phyloP scores from a whole-genome alignment of 2,329 filamentous ascomycete genomes.

The Paecilomyces fulvus region DNA sequence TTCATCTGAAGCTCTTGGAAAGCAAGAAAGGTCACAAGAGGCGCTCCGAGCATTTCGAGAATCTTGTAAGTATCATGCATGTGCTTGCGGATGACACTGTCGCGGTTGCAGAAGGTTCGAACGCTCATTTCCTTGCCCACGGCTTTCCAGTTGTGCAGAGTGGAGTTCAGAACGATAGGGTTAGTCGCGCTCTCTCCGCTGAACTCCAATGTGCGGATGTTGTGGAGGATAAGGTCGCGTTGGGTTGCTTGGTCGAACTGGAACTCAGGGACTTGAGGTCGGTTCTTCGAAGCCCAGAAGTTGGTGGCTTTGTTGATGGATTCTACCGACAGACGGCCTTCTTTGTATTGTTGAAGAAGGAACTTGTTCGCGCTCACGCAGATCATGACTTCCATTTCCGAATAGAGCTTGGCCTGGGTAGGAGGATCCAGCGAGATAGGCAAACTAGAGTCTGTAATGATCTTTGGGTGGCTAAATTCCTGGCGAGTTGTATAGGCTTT shows the following conservation, averaged over 20 bases:
- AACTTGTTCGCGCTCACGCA: slow-evolving; percentile 37
- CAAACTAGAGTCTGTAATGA: slow-evolving; percentile 17
- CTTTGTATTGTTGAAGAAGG: slow-evolving; percentile 33
- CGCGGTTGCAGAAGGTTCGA: slow-evolving; percentile 43
- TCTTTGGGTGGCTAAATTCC: slow-evolving; percentile 6
- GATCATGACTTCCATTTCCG: slow-evolving; percentile 39
- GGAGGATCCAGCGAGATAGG: slow-evolving; percentile 33
- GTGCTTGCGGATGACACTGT: slow-evolving; percentile 42
- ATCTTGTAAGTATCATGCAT: slow-evolving; percentile 42
- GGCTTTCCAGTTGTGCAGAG: slow-evolving; percentile 42
- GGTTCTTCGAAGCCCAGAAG: slow-evolving; percentile 39
- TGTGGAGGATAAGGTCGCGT: slow-evolving; percentile 38
- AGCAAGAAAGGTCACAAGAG: slow-evolving; percentile 26
- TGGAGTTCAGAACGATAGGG: slow-evolving; percentile 34
- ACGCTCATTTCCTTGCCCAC: slow-evolving; percentile 40
- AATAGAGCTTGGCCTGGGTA: slow-evolving; percentile 36
- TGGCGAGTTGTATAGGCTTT: slow-evolving; percentile 11
- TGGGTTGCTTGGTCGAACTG: slow-evolving; percentile 46
- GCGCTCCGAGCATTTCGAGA: slow-evolving; percentile 42
- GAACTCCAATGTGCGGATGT: slow-evolving; percentile 40
- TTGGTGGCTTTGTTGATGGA: slow-evolving; percentile 31
- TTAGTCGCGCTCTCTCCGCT: slow-evolving; percentile 35
- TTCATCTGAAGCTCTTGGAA: slow-evolving; percentile 31
- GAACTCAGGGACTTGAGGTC: slow-evolving; percentile 43
- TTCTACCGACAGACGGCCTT: slow-evolving; percentile 29